A percentile compares a stretch with the other conserved stretches of the same genome.
Conservation (phyloP, 805 yeast species). For the Metschnikowia hibisci region DNA sequence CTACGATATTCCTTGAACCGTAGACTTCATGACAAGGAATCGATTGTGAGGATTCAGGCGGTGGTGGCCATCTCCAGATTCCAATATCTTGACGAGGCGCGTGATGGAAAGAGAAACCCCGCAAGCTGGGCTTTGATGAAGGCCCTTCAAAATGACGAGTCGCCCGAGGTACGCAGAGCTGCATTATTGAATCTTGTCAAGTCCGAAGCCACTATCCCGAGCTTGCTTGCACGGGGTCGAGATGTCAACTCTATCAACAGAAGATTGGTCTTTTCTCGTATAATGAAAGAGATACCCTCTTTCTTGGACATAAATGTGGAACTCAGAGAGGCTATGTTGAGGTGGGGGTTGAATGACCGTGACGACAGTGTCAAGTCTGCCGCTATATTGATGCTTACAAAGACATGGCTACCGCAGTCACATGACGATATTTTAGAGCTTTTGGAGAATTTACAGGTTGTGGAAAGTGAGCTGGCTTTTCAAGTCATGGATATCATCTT, state of each 20-base stretch:
- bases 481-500: constrained; percentile 63
- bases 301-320: constrained; percentile 42
- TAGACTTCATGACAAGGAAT: constrained; percentile 72
- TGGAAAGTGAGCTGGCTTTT: constrained; percentile 64
- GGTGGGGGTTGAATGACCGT: constrained; percentile 87
- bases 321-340: constrained; percentile 61
- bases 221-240: constrained; percentile 73
- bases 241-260: constrained; percentile 73
- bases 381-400: constrained; percentile 64
- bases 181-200: constrained; percentile 69
- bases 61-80: constrained; percentile 73
- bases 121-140: constrained; percentile 31
- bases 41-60: constrained; percentile 78
- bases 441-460: constrained; percentile 66
- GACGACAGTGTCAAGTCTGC: constrained; percentile 71
- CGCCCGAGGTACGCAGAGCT: constrained; percentile 86
- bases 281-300: constrained; percentile 64
- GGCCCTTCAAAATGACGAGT: constrained; percentile 72
- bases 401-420: constrained; percentile 66
- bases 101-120: constrained; percentile 14
- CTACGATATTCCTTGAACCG: constrained; percentile 57
- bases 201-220: constrained; percentile 48
- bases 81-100: constrained; percentile 45
- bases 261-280: constrained; percentile 63
- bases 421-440: constrained; percentile 70